Conservation (phyloP, 2,329 filamentous ascomycete species). For the Alternaria brassicae region DNA sequence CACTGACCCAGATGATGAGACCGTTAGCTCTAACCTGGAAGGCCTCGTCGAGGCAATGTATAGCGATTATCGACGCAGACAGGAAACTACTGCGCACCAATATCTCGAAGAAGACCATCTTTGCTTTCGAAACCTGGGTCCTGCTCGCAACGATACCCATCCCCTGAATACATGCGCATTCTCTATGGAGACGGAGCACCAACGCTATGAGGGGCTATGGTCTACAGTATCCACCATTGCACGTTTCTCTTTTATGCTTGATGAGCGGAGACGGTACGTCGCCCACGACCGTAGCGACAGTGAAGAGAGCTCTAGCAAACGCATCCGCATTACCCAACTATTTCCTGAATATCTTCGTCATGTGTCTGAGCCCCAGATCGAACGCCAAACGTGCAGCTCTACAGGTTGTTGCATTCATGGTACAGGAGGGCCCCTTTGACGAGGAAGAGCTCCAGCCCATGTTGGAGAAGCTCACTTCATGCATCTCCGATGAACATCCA, state of each 20-base stretch:
- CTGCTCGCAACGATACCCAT: constrained; percentile 37
- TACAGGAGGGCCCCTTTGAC: constrained; percentile 49
- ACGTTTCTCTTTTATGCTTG: constrained; percentile 47
- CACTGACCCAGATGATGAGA: constrained; percentile 29
- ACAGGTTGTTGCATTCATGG: constrained; percentile 61
- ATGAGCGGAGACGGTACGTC: constrained; percentile 31
- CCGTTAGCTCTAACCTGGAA: constrained; percentile 58
- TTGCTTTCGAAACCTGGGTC: constrained; percentile 53
- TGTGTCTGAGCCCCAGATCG: constrained; percentile 42
- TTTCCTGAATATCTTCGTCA: constrained; percentile 52
- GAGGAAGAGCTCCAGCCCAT: constrained; percentile 63
- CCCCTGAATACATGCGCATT: constrained; percentile 40
- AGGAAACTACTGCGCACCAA: constrained; percentile 57
- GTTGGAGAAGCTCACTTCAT: constrained; percentile 64
- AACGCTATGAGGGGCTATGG: constrained; percentile 47
- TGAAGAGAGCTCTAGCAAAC: constrained; percentile 44
- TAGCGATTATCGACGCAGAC: constrained; percentile 76
- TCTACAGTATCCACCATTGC: constrained; percentile 50
- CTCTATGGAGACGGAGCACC: constrained; percentile 43
- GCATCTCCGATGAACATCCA: constrained; percentile 72
- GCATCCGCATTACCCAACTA: constrained; percentile 46
- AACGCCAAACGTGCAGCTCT: constrained; percentile 58
- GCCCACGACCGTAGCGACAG: constrained; percentile 26
- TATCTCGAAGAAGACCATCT: constrained; percentile 79
- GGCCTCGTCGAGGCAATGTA: constrained; percentile 75